phyloP scores from a whole-genome alignment of 2,329 filamentous ascomycete species.

The Xylariaceae sp. region DNA sequence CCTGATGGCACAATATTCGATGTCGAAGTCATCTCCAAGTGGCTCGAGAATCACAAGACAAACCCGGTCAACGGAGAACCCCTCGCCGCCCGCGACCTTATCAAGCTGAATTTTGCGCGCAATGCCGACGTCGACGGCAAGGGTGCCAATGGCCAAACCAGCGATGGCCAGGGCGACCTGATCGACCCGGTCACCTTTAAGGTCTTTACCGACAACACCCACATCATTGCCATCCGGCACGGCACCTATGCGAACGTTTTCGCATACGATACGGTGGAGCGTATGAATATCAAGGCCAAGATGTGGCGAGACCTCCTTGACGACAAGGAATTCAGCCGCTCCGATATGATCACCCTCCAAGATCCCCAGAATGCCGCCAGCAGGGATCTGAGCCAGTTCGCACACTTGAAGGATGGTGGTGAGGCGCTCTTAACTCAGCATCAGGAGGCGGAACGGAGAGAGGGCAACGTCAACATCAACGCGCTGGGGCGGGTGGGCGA shows the following conservation, averaged over 20 bases:
- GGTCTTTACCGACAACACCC: conserved; percentile 95
- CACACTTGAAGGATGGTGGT: conserved; percentile 77
- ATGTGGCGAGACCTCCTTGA: conserved; percentile 88
- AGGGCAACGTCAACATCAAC: conserved; percentile 66
- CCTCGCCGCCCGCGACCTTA: conserved; percentile 72
- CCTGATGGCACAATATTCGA: conserved; percentile 84
- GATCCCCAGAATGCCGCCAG: conserved; percentile 86
- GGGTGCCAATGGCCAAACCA: conserved; percentile 31
- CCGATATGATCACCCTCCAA: conserved; percentile 92
- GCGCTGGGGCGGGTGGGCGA: conserved; percentile 70
- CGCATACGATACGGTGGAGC: conserved; percentile 88
- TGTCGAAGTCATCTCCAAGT: conserved; percentile 84
- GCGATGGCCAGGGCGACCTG: conserved; percentile 63
- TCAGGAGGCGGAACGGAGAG: conserved; percentile 58
- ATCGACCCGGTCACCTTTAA: conserved; percentile 97
- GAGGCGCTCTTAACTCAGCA: conserved; percentile 60
- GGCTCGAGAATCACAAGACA: conserved; percentile 88
- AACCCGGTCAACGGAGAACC: conserved; percentile 82
- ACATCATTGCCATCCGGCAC: conserved; percentile 80
- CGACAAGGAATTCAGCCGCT: conserved; percentile 77
- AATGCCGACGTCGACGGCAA: conserved; percentile 63
- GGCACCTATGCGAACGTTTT: conserved; percentile 89
- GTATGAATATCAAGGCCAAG: conserved; percentile 94
- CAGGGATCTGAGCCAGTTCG: conserved; percentile 79
- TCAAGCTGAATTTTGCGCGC: conserved; percentile 84